Base-by-base conservation (phyloP, 2,329 filamentous ascomycete genomes). In the Pezicula carpinea region DNA sequence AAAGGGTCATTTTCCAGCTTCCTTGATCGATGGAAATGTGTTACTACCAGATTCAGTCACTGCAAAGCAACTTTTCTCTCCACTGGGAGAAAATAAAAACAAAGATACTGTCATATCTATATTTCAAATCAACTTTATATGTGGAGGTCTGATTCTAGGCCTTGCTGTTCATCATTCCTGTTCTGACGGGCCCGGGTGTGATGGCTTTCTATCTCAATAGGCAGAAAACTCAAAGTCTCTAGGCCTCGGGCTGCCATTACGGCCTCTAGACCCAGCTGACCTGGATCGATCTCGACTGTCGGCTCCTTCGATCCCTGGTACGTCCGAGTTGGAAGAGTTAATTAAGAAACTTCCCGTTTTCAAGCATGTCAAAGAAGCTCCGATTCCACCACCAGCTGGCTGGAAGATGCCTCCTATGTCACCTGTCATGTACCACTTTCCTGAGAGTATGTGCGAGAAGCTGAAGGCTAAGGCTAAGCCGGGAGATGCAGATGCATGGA, bases 71-170 rank as follows among this genome's bases (percentile, higher is more conserved):
- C 23, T 33, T 22, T 52, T 50, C 23, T 48, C 50, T 10, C 42
- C 50, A 2, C 34, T 47, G 1, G 54, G 54, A n/a, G 44, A 52
- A 13, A 35, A 44, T 23, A 36, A 19, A n/a, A 19, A 21, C 19
- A 31, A 35, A 19, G 42, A 23, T 18, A 33, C 32, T 36, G 18
- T 23, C 26, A 31, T 54, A 15, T 47, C 59, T 14, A 52, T 50
- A 7, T 54, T 57, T 11, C 61, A 64, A 44, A 26, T 56, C 43
- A 64, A 52, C 46, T 61, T 64, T 39, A 59, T 64, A 43, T 44
- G 36, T 6, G 58, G 59, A 23, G 61, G 61, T n/a, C 32, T 63
- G 13, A 52, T 64, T 31, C 34, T 64, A 8, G 60, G 43, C 10
- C 21, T 54, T 14, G 60, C 61, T 14, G 44, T 62, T 14, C 57